These are phyloP conservation scores for Hepatocystis sp. DNA, from an alignment of 169 alveolate species.

Conservation along the genomic window DNA sequence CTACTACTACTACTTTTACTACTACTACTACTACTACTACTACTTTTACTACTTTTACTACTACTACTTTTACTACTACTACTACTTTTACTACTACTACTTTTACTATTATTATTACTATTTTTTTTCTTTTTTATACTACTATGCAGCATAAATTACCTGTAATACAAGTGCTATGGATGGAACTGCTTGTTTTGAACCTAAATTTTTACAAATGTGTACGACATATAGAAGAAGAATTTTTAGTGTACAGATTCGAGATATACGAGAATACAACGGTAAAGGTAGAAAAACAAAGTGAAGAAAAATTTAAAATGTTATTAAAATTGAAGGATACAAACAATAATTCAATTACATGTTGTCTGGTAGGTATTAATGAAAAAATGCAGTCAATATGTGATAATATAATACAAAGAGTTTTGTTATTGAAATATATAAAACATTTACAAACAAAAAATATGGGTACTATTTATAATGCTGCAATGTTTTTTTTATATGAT, in stretches of 20 bases:
- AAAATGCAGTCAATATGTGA: conserved; percentile 11
- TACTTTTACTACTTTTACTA: too few species aligned
- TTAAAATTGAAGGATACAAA: conserved; percentile 5
- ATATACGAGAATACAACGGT: conserved; percentile 19
- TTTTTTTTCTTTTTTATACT: too few species aligned
- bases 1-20: too few species aligned
- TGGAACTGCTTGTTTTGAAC: conserved; percentile 42
- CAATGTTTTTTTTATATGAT: conserved; percentile 28
- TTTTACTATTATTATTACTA: too few species aligned
- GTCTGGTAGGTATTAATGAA: conserved; percentile 1
- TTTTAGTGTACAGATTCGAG: conserved; percentile 12
- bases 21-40: too few species aligned
- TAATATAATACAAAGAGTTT: conserved; percentile 28
- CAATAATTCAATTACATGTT: background rate
- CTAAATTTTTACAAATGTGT: conserved; percentile 22
- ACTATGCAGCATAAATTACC: too few species aligned
- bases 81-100: too few species aligned
- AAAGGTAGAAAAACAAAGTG: conserved; percentile 8
- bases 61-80: too few species aligned
- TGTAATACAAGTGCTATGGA: too few species aligned
- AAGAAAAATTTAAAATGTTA: conserved; percentile 17
- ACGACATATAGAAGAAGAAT: conserved; percentile 15
- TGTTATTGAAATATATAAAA: conserved; percentile 31
- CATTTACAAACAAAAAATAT: conserved; percentile 13
- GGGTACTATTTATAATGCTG: conserved; percentile 33